Base-by-base conservation (phyloP, 1,284 basidiomycete species). In the Cerioporus squamosus region DNA sequence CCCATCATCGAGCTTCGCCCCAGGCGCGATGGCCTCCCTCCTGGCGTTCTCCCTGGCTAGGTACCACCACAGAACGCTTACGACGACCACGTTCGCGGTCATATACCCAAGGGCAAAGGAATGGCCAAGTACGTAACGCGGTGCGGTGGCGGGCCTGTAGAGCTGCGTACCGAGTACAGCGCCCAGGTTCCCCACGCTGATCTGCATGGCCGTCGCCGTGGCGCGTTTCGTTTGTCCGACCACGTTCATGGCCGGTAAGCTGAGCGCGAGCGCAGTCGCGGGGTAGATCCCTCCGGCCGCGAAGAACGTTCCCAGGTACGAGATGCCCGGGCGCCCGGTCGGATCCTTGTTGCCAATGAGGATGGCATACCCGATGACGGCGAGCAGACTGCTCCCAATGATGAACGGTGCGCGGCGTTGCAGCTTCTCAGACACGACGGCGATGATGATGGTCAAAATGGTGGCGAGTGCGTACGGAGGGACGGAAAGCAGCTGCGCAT, bases 241-340 rank as follows among this genome's bases (percentile, higher is more conserved):
- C n/a, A 89, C 83, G 62, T 90, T 90, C 72, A 89, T 86, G n/a
- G 82, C 78, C 0, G 87, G 86, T 82, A 87, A 87, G 56, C 23
- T 87, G 69, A 9, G 86, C 80, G 66, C 84, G 40, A 64, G 55
- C 17, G 62, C 62, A 2, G 59, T 61, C 18, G 59, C 56, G 17
- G 62, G 59, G 68, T 87, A 91, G 9, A 88, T 77, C 1, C 87
- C 62, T 4, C 50, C 62, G 3, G 62, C 57, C n/a, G 59, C 60
- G 38, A 64, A 55, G 54, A 61, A 59, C 8, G 60, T 61, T n/a
- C 59, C 62, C 38, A 51, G 60, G 57, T 46, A 63, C 42, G 59
- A 64, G 24, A 33, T 26, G 17, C 40, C 7, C 0, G 43, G 26
- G 18, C 39, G 29, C 18, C 31, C 38, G 44, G 51, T 50, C 12